Evolutionary conservation across 495 filamentous ascomycete species (phyloP).

Genomic region (Acidiella bohemica): DNA sequence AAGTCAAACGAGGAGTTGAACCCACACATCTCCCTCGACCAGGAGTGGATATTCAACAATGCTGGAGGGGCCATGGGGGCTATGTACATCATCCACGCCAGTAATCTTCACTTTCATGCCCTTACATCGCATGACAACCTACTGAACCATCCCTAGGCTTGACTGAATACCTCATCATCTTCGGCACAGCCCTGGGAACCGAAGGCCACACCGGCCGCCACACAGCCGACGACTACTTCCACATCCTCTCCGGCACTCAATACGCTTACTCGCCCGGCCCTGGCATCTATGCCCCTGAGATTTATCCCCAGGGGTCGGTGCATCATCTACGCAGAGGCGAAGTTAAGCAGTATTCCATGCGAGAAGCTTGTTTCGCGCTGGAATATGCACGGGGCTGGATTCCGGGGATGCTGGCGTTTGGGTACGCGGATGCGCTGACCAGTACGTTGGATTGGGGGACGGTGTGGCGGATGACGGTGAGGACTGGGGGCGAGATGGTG

Average conservation of each 20-base stretch:
- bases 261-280: conserved; percentile 55
- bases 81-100: conserved; percentile 81
- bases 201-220: conserved; percentile 79
- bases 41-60: conserved; percentile 57
- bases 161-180: conserved; percentile 72
- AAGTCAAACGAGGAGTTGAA: conserved; percentile 22
- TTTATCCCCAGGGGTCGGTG: conserved; percentile 60
- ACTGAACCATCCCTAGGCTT: conserved; percentile 23
- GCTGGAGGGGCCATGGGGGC: conserved; percentile 58
- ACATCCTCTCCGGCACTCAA: conserved; percentile 67
- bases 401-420: conserved; percentile 78
- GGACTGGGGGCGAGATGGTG: conserved; percentile 63
- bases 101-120: conserved; percentile 30
- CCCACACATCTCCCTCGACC: conserved; percentile 41
- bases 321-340: conserved; percentile 64
- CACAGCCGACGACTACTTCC: conserved; percentile 86
- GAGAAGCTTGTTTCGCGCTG: conserved; percentile 65
- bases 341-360: conserved; percentile 80
- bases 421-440: conserved; percentile 63
- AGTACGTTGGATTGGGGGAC: conserved; percentile 53
- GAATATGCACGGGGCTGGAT: conserved; percentile 87
- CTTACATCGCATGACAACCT: background rate
- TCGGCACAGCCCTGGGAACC: conserved; percentile 72
- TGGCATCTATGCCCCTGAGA: conserved; percentile 50
- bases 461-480: conserved; percentile 56